phyloP scores from a whole-genome alignment of 139 green algal genomes.

The Tetradesmus lagerheimii region DNA sequence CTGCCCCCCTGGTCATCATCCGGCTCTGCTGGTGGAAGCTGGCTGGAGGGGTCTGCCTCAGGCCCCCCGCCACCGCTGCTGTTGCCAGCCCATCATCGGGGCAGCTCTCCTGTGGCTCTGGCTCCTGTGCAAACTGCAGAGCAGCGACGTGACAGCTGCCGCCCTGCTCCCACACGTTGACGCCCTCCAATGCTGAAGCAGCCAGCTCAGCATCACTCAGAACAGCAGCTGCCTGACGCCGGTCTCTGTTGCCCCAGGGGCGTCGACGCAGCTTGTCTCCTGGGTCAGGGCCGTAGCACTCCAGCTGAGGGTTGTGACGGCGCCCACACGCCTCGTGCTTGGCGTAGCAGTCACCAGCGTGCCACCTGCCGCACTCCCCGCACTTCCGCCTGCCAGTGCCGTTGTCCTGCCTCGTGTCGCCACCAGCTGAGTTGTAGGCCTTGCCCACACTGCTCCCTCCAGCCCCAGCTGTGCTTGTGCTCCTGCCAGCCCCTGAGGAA shows the following conservation, averaged over 20 bases:
- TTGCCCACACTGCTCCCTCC: neutral
- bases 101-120: neutral
- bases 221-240: neutral
- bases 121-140: neutral
- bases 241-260: neutral
- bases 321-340: neutral
- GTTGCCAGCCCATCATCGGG: neutral
- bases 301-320: neutral
- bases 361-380: neutral
- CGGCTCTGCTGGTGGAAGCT: neutral
- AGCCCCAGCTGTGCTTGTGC: neutral
- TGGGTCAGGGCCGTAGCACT: neutral
- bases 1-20: neutral
- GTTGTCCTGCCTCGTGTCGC: neutral
- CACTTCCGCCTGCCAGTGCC: neutral
- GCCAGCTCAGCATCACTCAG: neutral
- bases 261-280: neutral
- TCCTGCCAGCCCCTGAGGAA: neutral
- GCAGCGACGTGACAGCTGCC: neutral
- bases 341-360: neutral
- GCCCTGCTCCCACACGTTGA: neutral
- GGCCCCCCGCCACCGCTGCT: neutral
- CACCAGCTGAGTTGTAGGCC: neutral
- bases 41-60: neutral
- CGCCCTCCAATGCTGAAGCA: neutral